Base-by-base conservation (phyloP, 1,139 yeast genomes). In the Blastobotrys arbuscula region DNA sequence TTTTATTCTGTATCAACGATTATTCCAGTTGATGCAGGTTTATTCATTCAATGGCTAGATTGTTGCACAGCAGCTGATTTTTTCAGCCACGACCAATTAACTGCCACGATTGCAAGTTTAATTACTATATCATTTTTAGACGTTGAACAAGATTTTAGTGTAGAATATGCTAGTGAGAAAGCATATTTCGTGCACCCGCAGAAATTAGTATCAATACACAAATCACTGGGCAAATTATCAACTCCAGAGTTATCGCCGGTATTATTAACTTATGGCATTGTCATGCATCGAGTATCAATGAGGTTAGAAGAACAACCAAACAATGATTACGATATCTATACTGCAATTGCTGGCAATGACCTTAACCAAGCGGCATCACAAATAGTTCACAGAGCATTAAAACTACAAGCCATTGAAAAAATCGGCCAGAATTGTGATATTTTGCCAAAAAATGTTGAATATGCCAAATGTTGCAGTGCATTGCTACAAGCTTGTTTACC, bases 251-350 rank as follows among this genome's bases (percentile, higher is more conserved):
- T 79, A 51, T 66, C 87, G 0, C 68, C 83, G 3, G 67, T 82
- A 1, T 64, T 78, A 44, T 83, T 84, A 57, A 76, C 81, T 30
- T 88, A 96, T 95, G 78, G 87, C 12, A 76, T 85, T 19, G 67
- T 82, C 5, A 61, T 83, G 8, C 79, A 80, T 55, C 70, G 82
- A 47, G 79, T 82, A 53, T 71, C 75, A 3, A 68, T 75, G 39
- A 64, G 78, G 26, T 62, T 78, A 13, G 75, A 76, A 48, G 81
- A 76, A 47, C 37, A 23, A 18, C 48, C 49, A 15, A 39, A 44
- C 16, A 34, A 48, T 12, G 20, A 24, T 12, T 50, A 44, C 45
- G 48, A 52, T 49, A 49, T 47, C 16, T 36, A 43, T 15, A 42
- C 39, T 16, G 44, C 31, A 16, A 50, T 47, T 13, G 54, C 40